phyloP scores from a whole-genome alignment of 176 grass and related monocot genomes.

The Avena eriantha region DNA sequence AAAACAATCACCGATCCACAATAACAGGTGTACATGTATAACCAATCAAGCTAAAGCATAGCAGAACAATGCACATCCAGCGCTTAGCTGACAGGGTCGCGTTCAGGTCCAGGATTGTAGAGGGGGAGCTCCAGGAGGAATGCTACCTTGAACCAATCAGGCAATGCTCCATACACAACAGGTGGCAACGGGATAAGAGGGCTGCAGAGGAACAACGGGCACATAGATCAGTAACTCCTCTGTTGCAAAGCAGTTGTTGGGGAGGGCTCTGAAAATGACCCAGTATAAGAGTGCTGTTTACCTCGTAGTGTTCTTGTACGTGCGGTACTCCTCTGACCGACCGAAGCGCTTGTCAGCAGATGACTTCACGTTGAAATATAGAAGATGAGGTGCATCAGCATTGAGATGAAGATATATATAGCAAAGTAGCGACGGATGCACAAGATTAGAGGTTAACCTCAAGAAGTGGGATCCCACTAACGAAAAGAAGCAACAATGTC shows the following conservation, averaged over 20 bases:
- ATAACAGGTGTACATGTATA: conserved; percentile 33
- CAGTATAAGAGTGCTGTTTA: conserved; percentile 22
- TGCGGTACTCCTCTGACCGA: conserved; percentile 63
- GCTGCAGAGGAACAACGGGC: conserved; percentile 49
- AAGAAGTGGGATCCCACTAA: conserved; percentile 95
- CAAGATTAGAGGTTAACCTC: conserved; percentile 52
- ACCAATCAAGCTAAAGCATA: conserved; percentile 11
- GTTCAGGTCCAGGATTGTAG: conserved; percentile 65
- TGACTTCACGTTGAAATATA: conserved; percentile 45
- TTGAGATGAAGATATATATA: not conserved
- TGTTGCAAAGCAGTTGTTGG: conserved; percentile 15
- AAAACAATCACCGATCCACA: conserved; percentile 17
- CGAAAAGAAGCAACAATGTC: conserved; percentile 77
- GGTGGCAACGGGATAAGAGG: conserved; percentile 89
- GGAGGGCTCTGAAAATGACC: not conserved
- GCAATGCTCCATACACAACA: conserved; percentile 67
- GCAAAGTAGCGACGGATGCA: not conserved
- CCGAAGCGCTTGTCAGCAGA: conserved; percentile 82
- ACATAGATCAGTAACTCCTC: not conserved
- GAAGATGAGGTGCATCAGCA: not conserved
- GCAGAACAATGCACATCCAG: conserved; percentile 2
- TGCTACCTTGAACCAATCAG: conserved; percentile 81
- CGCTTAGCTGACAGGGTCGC: conserved; percentile 35
- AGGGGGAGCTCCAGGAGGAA: conserved; percentile 92
- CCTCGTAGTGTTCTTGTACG: conserved; percentile 91